Percentiles rank a stretch among this genome's conserved stretches.
Conservation (phyloP, 257 asterid species). For the Nicotiana attenuata region DNA sequence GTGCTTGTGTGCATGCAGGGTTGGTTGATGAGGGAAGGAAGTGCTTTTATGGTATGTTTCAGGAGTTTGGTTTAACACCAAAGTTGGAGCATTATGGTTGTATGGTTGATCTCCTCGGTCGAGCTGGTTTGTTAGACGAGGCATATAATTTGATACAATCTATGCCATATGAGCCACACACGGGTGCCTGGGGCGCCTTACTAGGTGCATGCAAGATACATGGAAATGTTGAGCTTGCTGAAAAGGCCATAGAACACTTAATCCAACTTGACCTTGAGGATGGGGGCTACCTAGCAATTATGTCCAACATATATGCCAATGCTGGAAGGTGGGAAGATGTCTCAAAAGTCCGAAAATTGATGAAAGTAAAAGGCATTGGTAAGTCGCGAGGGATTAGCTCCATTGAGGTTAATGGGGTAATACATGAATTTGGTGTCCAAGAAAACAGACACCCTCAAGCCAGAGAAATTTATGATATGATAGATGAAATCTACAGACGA, state of each 20-base stretch:
- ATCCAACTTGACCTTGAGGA: conserved; percentile 19
- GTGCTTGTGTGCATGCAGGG: conserved; percentile 25
- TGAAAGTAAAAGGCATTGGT: conserved; percentile 19
- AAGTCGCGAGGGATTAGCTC: conserved; percentile 18
- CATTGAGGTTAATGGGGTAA: conserved; percentile 20
- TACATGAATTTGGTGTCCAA: conserved; percentile 22
- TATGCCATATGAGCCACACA: conserved; percentile 22
- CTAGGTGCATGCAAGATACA: conserved; percentile 24
- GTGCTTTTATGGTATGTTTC: conserved; percentile 15
- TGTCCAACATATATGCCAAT: conserved; percentile 25
- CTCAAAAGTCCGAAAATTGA: conserved; percentile 13
- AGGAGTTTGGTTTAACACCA: conserved; percentile 16
- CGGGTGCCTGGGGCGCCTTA: conserved; percentile 22
- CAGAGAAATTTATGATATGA: conserved; percentile 15
- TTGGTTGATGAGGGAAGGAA: conserved; percentile 22
- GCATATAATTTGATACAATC: conserved; percentile 17
- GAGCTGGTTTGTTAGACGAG: conserved; percentile 25
- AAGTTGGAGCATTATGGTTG: conserved; percentile 25
- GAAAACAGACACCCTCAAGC: conserved; percentile 19
- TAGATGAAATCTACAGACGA: conserved; percentile 16
- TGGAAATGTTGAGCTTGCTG: conserved; percentile 21
- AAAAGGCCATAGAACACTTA: conserved; percentile 19
- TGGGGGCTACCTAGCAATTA: conserved; percentile 22
- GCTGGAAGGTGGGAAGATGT: conserved; percentile 23
- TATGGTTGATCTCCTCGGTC: conserved; percentile 26